These are phyloP conservation scores for Epichloe sibirici DNA, from an alignment of 2,329 filamentous ascomycete species.

Conservation along the genomic window DNA sequence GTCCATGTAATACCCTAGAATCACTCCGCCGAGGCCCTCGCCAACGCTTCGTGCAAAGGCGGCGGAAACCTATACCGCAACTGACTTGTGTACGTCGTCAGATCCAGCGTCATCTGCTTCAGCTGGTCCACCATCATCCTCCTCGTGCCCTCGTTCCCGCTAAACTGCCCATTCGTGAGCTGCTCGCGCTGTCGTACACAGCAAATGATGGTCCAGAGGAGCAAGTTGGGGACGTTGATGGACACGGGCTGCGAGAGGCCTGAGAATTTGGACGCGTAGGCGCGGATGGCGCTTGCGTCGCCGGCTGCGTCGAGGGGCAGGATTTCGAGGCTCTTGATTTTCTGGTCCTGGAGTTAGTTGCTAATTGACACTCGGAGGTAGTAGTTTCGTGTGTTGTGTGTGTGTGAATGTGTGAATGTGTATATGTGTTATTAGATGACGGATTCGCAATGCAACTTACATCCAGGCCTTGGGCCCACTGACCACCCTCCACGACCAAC, in stretches of 20 bases:
- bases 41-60: constrained; percentile 77
- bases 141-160: constrained; percentile 54
- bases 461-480: constrained; percentile 47
- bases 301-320: constrained; percentile 66
- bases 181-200: constrained; percentile 68
- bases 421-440: neutral
- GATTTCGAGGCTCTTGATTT: constrained; percentile 62
- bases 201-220: constrained; percentile 88
- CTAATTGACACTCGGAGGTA: neutral
- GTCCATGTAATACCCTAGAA: neutral
- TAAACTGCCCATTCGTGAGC: constrained; percentile 59
- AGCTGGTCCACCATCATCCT: constrained; percentile 56
- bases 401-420: too few species aligned
- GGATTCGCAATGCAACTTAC: constrained; percentile 31
- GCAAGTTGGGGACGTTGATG: constrained; percentile 77
- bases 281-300: constrained; percentile 67
- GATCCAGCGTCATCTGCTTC: constrained; percentile 70
- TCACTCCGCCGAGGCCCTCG: constrained; percentile 62
- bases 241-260: constrained; percentile 68
- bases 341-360: constrained; percentile 30
- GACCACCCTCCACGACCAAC: constrained; percentile 39
- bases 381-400: neutral
- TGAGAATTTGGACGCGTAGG: constrained; percentile 69
- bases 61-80: constrained; percentile 83
- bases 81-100: constrained; percentile 89